phyloP scores from a whole-genome alignment of 306 rosid genomes.

The Trifolium subterraneum region DNA sequence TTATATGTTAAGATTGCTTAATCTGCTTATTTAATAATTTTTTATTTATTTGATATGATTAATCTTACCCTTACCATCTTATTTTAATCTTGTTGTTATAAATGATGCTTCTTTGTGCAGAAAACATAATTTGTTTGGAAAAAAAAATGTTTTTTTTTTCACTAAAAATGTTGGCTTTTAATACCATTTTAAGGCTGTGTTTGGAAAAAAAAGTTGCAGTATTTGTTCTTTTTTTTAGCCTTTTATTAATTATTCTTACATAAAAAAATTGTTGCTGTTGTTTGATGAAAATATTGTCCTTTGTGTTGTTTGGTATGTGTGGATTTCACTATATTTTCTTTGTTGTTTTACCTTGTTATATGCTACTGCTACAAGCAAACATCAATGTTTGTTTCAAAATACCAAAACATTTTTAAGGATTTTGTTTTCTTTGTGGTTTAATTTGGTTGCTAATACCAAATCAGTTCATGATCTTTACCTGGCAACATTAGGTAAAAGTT shows the following conservation, averaged over 20 bases:
- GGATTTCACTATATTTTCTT: constrained; percentile 21
- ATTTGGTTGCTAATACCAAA: constrained; percentile 35
- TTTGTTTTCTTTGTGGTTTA: constrained; percentile 10
- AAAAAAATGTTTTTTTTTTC: not conserved
- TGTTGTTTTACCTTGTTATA: constrained; percentile 20
- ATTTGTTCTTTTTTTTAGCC: constrained; percentile 6
- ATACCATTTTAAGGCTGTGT: constrained; percentile 23
- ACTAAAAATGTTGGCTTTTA: constrained; percentile 27
- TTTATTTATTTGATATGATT: constrained; percentile 33
- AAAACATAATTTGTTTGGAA: not conserved
- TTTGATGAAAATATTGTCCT: constrained; percentile 23
- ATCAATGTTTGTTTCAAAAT: constrained; percentile 12
- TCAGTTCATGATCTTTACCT: constrained; percentile 13
- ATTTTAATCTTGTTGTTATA: constrained; percentile 10
- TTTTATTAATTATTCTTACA: not conserved
- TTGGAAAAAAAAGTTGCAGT: constrained; percentile 28
- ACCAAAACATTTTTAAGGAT: constrained; percentile 8
- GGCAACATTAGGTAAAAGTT: not conserved
- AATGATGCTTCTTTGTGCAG: constrained; percentile 23
- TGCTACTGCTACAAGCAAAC: constrained; percentile 30
- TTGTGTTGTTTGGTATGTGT: constrained; percentile 5
- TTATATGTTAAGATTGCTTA: constrained; percentile 43
- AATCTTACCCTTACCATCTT: not conserved
- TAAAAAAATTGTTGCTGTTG: constrained; percentile 13
- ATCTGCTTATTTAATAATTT: constrained; percentile 40